Evolutionary conservation across 352 stramenopile species (phyloP).

Genomic region (Elongisporangium undulatum): DNA sequence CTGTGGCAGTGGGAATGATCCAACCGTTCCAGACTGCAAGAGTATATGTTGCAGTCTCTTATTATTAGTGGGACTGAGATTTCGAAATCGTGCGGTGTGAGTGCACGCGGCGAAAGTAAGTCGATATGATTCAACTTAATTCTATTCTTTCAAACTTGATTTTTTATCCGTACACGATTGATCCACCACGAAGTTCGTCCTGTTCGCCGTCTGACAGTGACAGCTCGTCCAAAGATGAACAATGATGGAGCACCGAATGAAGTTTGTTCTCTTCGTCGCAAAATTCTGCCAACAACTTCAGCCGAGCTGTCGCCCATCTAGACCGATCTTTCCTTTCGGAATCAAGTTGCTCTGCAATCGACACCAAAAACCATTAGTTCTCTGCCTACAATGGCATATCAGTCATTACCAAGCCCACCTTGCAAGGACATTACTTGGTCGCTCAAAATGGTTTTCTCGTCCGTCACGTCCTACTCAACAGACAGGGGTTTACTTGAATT

Average conservation of each 20-base stretch:
- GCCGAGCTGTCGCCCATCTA: conserved; percentile 55
- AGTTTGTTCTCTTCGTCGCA: conserved; percentile 81
- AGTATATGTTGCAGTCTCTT: background rate
- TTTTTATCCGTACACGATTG: conserved; percentile 38
- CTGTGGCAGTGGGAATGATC: background rate
- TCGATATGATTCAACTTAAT: background rate
- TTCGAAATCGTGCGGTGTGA: background rate
- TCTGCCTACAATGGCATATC: conserved; percentile 1
- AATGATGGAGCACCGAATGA: conserved; percentile 20
- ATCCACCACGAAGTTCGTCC: conserved; percentile 12
- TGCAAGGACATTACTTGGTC: conserved; percentile 47
- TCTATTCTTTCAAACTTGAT: conserved; percentile 4
- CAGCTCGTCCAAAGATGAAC: conserved; percentile 1
- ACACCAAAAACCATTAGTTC: conserved; percentile 1
- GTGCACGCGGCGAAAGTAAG: background rate
- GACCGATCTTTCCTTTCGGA: conserved; percentile 57
- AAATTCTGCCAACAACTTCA: conserved; percentile 75
- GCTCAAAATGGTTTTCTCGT: conserved; percentile 51
- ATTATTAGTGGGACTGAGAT: background rate
- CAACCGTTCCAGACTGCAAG: background rate
- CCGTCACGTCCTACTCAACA: conserved; percentile 31
- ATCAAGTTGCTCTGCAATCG: conserved; percentile 51
- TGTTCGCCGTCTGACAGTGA: conserved; percentile 8
- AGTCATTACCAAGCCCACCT: conserved; percentile 19
- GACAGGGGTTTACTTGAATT: background rate